Conservation (phyloP, 306 rosid genomes). For the Quillaja saponaria region DNA sequence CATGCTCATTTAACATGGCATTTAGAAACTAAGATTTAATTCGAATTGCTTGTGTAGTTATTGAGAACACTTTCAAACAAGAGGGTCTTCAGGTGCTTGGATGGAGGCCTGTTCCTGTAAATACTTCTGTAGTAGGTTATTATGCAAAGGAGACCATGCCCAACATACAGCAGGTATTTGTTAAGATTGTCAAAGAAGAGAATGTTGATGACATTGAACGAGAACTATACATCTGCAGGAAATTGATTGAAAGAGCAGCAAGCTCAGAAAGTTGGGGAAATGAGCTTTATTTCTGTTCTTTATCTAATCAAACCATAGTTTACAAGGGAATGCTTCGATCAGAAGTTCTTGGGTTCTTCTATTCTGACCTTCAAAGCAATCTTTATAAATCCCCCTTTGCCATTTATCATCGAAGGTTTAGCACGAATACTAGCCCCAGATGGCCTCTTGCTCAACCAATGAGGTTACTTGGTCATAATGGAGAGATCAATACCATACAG, state of each 20-base stretch:
- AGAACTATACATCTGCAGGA: constrained; percentile 91
- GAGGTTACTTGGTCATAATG: constrained; percentile 98
- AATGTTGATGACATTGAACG: constrained; percentile 92
- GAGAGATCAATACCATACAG: constrained; percentile 99
- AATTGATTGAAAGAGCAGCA: constrained; percentile 86
- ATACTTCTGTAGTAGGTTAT: constrained; percentile 78
- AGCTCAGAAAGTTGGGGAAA: constrained; percentile 86
- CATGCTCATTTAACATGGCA: not conserved
- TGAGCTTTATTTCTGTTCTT: constrained; percentile 97
- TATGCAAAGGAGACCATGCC: constrained; percentile 98
- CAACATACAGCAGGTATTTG: constrained; percentile 90
- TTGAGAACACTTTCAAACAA: constrained; percentile 76
- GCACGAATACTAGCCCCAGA: constrained; percentile 97
- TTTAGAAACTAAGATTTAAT: constrained; percentile 41
- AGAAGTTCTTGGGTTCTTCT: constrained; percentile 90
- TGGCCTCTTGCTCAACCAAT: constrained; percentile 99
- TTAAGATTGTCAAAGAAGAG: constrained; percentile 86
- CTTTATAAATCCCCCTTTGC: constrained; percentile 88
- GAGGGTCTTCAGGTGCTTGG: constrained; percentile 99
- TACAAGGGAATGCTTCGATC: constrained; percentile 99
- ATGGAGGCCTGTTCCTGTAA: constrained; percentile 98
- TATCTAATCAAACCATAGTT: constrained; percentile 93
- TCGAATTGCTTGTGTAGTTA: constrained; percentile 58
- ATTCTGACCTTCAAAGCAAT: constrained; percentile 86
- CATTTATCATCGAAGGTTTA: constrained; percentile 95